These are phyloP conservation scores for Botrytis pseudocinerea DNA, from an alignment of 2,329 filamentous ascomycete genomes.

Conservation along the genomic window DNA sequence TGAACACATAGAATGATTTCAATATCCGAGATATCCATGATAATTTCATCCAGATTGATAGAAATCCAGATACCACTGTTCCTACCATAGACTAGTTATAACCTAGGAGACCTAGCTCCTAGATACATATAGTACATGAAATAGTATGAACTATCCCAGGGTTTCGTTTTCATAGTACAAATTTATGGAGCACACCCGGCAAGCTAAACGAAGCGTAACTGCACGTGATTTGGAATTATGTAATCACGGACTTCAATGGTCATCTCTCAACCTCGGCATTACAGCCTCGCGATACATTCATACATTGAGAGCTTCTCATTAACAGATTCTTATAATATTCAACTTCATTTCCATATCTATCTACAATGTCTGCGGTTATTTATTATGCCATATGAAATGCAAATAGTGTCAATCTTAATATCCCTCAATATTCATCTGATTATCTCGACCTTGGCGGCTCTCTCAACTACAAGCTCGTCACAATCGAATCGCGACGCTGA, in stretches of 20 bases:
- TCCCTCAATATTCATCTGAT: conserved; percentile 14
- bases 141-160: neutral
- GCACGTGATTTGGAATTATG: neutral
- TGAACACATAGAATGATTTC: neutral
- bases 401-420: conserved; percentile 8
- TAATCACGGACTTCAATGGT: neutral
- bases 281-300: conserved; percentile 6
- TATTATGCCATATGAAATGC: conserved; percentile 20
- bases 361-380: neutral
- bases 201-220: neutral
- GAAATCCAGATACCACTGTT: neutral
- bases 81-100: neutral
- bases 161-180: neutral
- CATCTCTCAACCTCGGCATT: conserved; percentile 16
- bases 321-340: neutral
- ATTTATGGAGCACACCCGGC: neutral
- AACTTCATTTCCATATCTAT: neutral
- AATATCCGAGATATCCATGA: neutral
- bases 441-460: conserved; percentile 11
- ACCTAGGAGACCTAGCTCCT: neutral
- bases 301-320: neutral
- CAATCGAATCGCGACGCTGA: neutral
- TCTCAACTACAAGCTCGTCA: neutral
- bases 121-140: neutral
- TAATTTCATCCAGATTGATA: neutral